These are phyloP conservation scores for Hymenoscyphus linearis DNA, from an alignment of 2,329 filamentous ascomycete genomes.

Conservation along the genomic window DNA sequence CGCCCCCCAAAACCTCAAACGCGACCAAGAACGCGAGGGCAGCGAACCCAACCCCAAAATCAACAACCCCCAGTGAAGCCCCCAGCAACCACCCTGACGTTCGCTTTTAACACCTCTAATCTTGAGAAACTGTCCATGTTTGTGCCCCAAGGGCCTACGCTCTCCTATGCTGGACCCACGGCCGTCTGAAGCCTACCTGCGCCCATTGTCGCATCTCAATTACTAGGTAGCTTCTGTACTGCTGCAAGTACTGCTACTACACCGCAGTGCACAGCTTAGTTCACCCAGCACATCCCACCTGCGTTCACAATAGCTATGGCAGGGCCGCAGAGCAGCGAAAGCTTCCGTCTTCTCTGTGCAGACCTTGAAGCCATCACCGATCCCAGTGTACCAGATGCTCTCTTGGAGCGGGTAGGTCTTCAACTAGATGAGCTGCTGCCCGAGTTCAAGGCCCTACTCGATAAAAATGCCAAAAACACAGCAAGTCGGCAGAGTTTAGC, in stretches of 20 bases:
- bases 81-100: not conserved
- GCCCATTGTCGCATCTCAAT: slow-evolving; percentile 21
- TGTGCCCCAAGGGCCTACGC: slow-evolving; percentile 7
- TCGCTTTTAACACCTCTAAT: not conserved
- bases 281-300: not conserved
- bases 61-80: not conserved
- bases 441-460: slow-evolving; percentile 66
- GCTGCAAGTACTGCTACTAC: too few relatives aligned
- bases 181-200: slow-evolving; percentile 6
- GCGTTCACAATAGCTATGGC: slow-evolving; percentile 49
- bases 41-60: slow-evolving; percentile 1
- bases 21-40: not conserved
- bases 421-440: slow-evolving; percentile 62
- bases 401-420: slow-evolving; percentile 58
- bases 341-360: slow-evolving; percentile 78
- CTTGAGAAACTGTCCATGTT: not conserved
- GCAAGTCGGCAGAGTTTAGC: slow-evolving; percentile 67
- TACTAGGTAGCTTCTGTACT: not conserved
- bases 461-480: slow-evolving; percentile 70
- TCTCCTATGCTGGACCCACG: slow-evolving; percentile 15
- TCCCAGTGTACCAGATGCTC: slow-evolving; percentile 56
- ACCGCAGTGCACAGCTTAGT: not conserved
- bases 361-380: slow-evolving; percentile 76
- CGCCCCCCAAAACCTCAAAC: not conserved
- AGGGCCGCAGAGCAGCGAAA: slow-evolving; percentile 65